Percentiles rank a stretch among this genome's conserved stretches.
These are phyloP conservation scores for Entomortierella beljakovae DNA, from an alignment of 192 early-diverging fungal genomes.

Conservation along the genomic window DNA sequence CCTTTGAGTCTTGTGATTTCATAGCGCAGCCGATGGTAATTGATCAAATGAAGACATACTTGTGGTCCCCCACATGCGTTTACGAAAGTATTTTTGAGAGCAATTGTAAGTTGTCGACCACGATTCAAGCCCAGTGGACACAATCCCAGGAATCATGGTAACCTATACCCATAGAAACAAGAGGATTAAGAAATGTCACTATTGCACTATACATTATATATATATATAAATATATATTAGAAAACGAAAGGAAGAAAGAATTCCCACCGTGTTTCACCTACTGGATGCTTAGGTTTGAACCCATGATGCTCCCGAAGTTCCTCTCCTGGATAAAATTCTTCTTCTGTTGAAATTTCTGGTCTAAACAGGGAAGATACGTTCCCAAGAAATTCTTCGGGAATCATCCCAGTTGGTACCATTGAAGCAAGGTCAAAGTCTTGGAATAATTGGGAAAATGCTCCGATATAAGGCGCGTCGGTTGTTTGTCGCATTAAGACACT, in stretches of 20 bases:
- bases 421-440: conserved; percentile 74
- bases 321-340: conserved; percentile 63
- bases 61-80: conserved; percentile 86
- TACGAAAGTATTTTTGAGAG: conserved; percentile 86
- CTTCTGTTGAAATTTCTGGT: conserved; percentile 58
- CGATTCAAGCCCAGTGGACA: conserved; percentile 88
- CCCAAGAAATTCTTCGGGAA: conserved; percentile 77
- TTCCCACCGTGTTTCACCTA: not conserved
- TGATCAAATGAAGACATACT: conserved; percentile 49
- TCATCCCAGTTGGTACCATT: conserved; percentile 71
- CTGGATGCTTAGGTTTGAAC: conserved; percentile 44
- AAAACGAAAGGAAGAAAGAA: conserved; percentile 48
- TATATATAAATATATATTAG: conserved; percentile 64
- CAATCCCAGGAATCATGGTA: conserved; percentile 88
- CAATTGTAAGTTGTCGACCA: conserved; percentile 83
- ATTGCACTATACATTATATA: too few relatives aligned
- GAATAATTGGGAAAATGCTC: conserved; percentile 47
- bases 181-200: conserved; percentile 53
- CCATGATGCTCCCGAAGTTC: conserved; percentile 35
- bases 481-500: conserved; percentile 56
- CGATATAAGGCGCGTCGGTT: conserved; percentile 55
- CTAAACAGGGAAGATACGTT: conserved; percentile 70
- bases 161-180: conserved; percentile 67
- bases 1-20: conserved; percentile 2
- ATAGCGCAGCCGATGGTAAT: not conserved